Evolutionary conservation across 345 rosid species (phyloP), one percentile per base, ranked within the genome.

Genomic region (Pugionium dolabratum): DNA sequence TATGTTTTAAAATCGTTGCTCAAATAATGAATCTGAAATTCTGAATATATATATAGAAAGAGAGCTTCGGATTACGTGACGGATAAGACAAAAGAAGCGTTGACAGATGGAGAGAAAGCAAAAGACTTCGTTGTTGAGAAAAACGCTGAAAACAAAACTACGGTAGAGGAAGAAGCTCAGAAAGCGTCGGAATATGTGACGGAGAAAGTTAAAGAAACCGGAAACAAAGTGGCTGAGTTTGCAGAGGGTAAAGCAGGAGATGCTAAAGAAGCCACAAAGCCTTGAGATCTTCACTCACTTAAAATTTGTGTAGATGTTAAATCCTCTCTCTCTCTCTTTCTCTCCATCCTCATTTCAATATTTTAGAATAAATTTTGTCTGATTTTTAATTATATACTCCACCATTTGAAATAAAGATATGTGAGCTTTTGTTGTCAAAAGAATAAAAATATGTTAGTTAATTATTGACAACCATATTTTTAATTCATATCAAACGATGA

Each of bases 181-280:
- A 77, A 40, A 27, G 59, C 78, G 27, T 35, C 62, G 7, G 70
- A 76, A 10, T 54, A 65, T 5, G 54, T 73, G 3, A 41, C 72
- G 4, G 83, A 81, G 52, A 83, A 78, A 66, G 85, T 59, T 10
- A 40, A 33, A 42, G 75, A 71, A n/a, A 52, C 69, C 4, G 75
- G 44, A n/a, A 63, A 63, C 69, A 55, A 54, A 26, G 37, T 32
- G 18, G 70, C 75, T 33, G 70, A 63, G 30, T 71, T 71, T 9
- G 59, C 11, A 0, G 69, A 64, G 31, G 75, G 47, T 55, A 55
- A 54, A 47, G 64, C 70, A 9, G 75, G 53, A 63, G 75, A 71
- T 46, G 70, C 70, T 56, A 71, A 64, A 30, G 59, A 71, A 1
- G 75, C 70, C 9, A 56, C 53, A 32, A 71, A 71, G 33, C 18